A percentile compares a stretch with the other conserved stretches of the same genome.
These are phyloP conservation scores for Exophiala viscosa DNA, from an alignment of 2,329 filamentous ascomycete species.

Conservation along the genomic window DNA sequence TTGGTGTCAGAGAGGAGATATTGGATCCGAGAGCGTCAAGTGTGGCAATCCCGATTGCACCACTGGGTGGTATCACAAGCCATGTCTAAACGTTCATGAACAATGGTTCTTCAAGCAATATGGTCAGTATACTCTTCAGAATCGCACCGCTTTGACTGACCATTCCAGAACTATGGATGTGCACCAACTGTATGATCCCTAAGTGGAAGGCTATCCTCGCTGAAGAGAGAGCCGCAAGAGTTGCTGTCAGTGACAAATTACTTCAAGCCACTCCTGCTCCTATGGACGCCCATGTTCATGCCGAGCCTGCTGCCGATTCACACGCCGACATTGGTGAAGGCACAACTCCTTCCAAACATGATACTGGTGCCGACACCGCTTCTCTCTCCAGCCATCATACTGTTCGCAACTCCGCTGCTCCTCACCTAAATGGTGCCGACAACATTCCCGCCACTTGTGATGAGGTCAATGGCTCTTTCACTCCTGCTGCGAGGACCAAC, in stretches of 20 bases:
- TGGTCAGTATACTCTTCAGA: not conserved
- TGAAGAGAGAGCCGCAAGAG: not conserved
- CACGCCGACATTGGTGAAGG: too few species aligned
- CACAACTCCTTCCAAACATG: too few species aligned
- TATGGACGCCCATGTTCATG: not conserved
- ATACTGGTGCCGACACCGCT: too few species aligned
- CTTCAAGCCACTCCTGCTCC: not conserved
- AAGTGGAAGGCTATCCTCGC: not conserved
- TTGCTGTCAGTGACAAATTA: too few species aligned
- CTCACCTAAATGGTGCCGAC: too few species aligned
- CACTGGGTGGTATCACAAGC: constrained; percentile 1
- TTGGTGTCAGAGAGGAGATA: not conserved
- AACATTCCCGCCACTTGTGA: too few species aligned
- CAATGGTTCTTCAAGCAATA: not conserved
- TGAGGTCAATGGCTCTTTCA: too few species aligned
- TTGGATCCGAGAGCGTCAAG: not conserved
- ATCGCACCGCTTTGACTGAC: not conserved
- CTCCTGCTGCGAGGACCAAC: too few species aligned
- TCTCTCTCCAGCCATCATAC: too few species aligned
- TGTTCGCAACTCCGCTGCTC: too few species aligned
- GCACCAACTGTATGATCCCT: not conserved
- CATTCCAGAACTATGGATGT: not conserved
- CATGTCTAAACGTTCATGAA: not conserved
- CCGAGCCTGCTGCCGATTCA: too few species aligned
- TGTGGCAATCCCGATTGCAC: constrained; percentile 3